Evolutionary conservation across 2,329 filamentous ascomycete genomes (phyloP).

Genomic region (Diatrype stigma): DNA sequence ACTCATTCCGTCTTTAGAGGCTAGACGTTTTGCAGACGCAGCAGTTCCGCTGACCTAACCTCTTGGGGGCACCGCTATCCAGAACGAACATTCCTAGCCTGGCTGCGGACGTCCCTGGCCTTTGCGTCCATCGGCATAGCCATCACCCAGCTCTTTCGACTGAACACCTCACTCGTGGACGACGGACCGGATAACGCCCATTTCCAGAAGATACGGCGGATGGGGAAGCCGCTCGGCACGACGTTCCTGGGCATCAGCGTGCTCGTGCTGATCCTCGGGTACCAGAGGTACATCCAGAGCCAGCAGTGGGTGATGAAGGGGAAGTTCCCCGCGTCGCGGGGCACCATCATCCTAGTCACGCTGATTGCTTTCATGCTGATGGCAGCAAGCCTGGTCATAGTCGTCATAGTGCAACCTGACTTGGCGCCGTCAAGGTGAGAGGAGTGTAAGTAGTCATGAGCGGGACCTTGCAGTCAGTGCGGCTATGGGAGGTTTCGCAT

Average conservation of each 20-base stretch:
- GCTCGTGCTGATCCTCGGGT: conserved; percentile 69
- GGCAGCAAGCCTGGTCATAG: conserved; percentile 55
- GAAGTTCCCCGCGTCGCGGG: conserved; percentile 75
- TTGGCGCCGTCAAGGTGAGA: not conserved
- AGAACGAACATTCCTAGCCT: conserved; percentile 84
- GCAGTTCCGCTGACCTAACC: conserved; percentile 10
- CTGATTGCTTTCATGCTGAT: conserved; percentile 61
- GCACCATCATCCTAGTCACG: conserved; percentile 67
- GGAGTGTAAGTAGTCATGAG: too few relatives aligned
- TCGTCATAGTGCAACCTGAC: conserved; percentile 49
- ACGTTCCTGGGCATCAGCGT: conserved; percentile 75
- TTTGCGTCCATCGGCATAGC: conserved; percentile 82
- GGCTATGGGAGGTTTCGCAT: too few relatives aligned
- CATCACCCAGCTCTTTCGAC: conserved; percentile 78
- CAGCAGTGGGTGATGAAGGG: conserved; percentile 77
- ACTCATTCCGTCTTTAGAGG: not conserved
- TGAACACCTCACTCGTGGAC: conserved; percentile 61
- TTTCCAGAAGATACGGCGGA: conserved; percentile 48
- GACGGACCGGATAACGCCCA: conserved; percentile 29
- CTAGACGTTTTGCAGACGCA: too few relatives aligned
- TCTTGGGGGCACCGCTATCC: conserved; percentile 2
- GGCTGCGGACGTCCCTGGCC: conserved; percentile 76
- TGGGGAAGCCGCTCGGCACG: conserved; percentile 71
- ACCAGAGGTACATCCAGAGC: conserved; percentile 71
- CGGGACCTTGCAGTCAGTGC: too few relatives aligned